Conservation (phyloP, 1,284 basidiomycete species). For the Moesziomyces antarcticus region DNA sequence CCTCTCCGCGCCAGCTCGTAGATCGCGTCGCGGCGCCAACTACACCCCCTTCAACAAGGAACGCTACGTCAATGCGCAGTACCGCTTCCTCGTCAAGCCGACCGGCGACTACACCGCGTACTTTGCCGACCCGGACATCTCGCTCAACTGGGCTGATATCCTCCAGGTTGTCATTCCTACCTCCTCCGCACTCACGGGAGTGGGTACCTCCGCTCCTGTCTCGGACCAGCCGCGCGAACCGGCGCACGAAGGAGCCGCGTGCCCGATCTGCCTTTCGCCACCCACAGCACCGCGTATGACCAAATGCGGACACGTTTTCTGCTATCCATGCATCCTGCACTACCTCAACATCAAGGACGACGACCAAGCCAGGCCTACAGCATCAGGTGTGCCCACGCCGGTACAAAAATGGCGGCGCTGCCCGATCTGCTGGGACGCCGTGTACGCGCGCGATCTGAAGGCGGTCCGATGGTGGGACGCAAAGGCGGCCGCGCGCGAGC, state of each 20-base stretch:
- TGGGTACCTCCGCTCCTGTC: constrained; percentile 39
- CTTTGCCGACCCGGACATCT: constrained; percentile 64
- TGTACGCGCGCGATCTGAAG: constrained; percentile 91
- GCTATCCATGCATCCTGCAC: constrained; percentile 72
- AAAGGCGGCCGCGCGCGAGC: constrained; percentile 38
- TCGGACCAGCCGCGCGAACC: constrained; percentile 43
- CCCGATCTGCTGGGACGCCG: constrained; percentile 94
- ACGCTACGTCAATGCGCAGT: constrained; percentile 66
- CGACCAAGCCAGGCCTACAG: constrained; percentile 14
- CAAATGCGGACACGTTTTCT: constrained; percentile 88
- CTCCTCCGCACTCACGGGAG: constrained; percentile 67
- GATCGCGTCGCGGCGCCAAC: constrained; percentile 42
- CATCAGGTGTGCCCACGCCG: constrained; percentile 16
- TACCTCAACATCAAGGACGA: constrained; percentile 73
- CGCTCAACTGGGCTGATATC: constrained; percentile 77
- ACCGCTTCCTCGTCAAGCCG: constrained; percentile 66
- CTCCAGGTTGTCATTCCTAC: constrained; percentile 92
- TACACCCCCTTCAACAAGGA: constrained; percentile 64
- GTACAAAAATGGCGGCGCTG: constrained; percentile 71
- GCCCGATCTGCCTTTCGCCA: constrained; percentile 92
- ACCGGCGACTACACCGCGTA: constrained; percentile 64
- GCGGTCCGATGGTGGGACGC: constrained; percentile 76
- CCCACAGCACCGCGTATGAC: constrained; percentile 95
- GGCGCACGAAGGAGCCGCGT: constrained; percentile 77
- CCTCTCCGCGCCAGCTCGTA: constrained; percentile 42